phyloP scores from a whole-genome alignment of 352 stramenopile species.

The Globisporangium nunn region DNA sequence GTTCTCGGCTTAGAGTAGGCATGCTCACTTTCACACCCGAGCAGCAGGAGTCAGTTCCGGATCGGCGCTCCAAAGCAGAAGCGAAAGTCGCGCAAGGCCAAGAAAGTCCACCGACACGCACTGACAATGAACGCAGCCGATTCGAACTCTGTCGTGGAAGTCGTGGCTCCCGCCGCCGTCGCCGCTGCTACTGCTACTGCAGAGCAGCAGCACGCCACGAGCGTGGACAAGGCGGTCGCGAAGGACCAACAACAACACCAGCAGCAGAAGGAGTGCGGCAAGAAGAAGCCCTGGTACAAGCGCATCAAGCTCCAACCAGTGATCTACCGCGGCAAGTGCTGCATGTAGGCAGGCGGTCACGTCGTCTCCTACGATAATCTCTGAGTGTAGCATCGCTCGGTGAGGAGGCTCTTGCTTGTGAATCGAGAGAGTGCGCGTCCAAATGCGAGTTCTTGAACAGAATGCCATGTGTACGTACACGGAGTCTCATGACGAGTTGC shows the following conservation, averaged over 20 bases:
- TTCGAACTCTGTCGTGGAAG: constrained; percentile 2
- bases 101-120: too few relatives aligned
- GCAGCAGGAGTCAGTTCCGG: too few relatives aligned
- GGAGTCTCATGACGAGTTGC: too few relatives aligned
- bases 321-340: constrained; percentile 16
- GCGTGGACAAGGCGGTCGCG: background rate
- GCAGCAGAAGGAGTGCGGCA: background rate
- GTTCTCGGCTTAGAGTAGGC: background rate
- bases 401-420: too few relatives aligned
- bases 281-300: constrained; percentile 17
- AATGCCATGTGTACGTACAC: too few relatives aligned
- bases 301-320: constrained; percentile 16
- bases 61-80: too few relatives aligned
- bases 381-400: too few relatives aligned
- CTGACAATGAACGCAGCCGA: constrained; percentile 6
- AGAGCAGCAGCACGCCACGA: background rate
- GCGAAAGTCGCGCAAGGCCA: background rate
- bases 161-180: background rate
- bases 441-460: too few relatives aligned
- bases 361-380: too few relatives aligned
- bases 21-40: too few relatives aligned
- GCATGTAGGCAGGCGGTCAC: constrained; percentile 1
- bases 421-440: too few relatives aligned
- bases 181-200: background rate
- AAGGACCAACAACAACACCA: constrained; percentile 2